These are phyloP conservation scores for Sporothrix protearum DNA, from an alignment of 2,329 filamentous ascomycete species.

Conservation along the genomic window DNA sequence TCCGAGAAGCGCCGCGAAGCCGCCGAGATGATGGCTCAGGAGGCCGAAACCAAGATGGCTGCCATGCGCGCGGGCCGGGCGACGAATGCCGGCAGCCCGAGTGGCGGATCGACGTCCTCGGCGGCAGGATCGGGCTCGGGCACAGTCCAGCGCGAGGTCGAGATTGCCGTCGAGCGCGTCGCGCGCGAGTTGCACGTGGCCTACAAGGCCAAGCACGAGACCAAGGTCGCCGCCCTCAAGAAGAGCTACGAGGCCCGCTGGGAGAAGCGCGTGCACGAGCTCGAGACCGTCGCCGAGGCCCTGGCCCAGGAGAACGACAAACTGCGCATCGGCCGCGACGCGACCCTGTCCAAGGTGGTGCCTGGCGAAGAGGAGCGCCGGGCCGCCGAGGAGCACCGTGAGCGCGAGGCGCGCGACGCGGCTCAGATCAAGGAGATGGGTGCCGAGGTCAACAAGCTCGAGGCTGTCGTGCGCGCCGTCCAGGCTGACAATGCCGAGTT, in stretches of 20 bases:
- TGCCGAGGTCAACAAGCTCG: conserved; percentile 70
- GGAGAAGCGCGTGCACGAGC: conserved; percentile 80
- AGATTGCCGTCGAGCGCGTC: conserved; percentile 82
- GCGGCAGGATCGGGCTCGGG: conserved; percentile 30
- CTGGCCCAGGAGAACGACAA: conserved; percentile 72
- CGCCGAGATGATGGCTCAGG: conserved; percentile 70
- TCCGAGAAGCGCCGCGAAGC: conserved; percentile 70
- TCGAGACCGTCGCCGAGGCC: conserved; percentile 68
- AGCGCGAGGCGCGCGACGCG: conserved; percentile 60
- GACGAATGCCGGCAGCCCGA: conserved; percentile 28
- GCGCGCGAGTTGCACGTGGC: conserved; percentile 88
- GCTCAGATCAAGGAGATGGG: conserved; percentile 66
- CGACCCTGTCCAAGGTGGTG: conserved; percentile 59
- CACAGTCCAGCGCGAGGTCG: conserved; percentile 59
- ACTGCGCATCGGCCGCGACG: conserved; percentile 62
- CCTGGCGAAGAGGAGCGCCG: conserved; percentile 39
- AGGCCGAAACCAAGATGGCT: conserved; percentile 71
- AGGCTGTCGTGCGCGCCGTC: conserved; percentile 66
- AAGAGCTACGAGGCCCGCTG: conserved; percentile 80
- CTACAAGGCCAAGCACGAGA: conserved; percentile 97
- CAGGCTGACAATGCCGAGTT: conserved; percentile 66
- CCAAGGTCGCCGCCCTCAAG: conserved; percentile 87
- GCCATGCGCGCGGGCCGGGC: conserved; percentile 64
- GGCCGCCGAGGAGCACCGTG: conserved; percentile 51
- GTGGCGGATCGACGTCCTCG: conserved; percentile 41